Percentiles rank a stretch among this genome's conserved stretches.
Conservation (phyloP, 768 basidiomycete genomes). For the Serendipita vermifera region DNA sequence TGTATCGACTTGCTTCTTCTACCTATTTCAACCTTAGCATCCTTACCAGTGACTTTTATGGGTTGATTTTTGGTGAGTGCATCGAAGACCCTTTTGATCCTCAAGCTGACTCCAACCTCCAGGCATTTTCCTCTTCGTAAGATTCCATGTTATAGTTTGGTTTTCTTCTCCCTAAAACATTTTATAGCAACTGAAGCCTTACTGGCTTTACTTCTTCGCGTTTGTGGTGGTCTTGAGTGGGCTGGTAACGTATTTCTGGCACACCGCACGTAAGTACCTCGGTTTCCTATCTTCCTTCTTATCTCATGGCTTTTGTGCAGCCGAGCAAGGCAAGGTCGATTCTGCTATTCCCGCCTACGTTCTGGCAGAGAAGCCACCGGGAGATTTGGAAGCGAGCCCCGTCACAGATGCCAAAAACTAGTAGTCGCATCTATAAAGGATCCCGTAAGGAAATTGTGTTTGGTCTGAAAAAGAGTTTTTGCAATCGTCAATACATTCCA, state of each 20-base stretch:
- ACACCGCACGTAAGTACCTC: slow-evolving; percentile 53
- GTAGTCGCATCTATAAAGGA: too few species aligned
- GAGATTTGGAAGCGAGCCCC: too few species aligned
- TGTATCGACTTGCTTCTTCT: slow-evolving; percentile 77
- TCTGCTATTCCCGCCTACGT: slow-evolving; percentile 51
- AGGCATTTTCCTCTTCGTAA: slow-evolving; percentile 43
- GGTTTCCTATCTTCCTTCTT: not conserved
- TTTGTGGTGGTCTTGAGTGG: slow-evolving; percentile 59
- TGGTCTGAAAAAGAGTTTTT: too few species aligned
- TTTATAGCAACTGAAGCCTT: slow-evolving; percentile 60
- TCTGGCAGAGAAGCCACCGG: too few species aligned
- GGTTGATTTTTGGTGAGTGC: slow-evolving; percentile 52
- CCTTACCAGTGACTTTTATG: slow-evolving; percentile 81
- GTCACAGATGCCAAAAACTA: too few species aligned
- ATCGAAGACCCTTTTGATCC: not conserved
- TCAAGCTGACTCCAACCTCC: not conserved
- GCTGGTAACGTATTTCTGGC: slow-evolving; percentile 77
- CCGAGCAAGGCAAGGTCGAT: slow-evolving; percentile 55
- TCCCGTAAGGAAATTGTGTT: too few species aligned
- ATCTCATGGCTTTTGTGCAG: slow-evolving; percentile 24
- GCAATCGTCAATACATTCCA: too few species aligned
- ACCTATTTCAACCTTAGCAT: slow-evolving; percentile 76
- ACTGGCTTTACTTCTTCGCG: slow-evolving; percentile 80
- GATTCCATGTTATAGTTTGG: slow-evolving; percentile 19
- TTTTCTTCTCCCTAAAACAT: not conserved